A percentile compares a stretch with the other conserved stretches of the same genome.
Evolutionary conservation across 805 yeast genomes (phyloP).

Genomic region (Starmerella bombi): DNA sequence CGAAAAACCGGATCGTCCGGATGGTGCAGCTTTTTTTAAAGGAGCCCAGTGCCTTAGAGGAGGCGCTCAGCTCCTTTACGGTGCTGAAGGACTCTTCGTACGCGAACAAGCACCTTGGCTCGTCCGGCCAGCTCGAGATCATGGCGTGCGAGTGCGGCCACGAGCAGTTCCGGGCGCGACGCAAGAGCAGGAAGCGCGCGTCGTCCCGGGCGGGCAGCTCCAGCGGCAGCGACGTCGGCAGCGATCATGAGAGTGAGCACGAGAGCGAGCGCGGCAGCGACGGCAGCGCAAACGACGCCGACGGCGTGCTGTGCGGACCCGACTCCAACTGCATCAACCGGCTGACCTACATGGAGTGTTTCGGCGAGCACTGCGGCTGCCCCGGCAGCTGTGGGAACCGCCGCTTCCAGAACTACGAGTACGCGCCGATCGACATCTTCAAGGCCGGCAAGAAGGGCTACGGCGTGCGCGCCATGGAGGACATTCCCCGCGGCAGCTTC

Average conservation of each 20-base stretch:
- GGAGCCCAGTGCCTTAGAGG: conserved; percentile 29
- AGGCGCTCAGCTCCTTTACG: conserved; percentile 50
- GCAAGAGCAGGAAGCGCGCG: neutral
- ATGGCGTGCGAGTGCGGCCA: conserved; percentile 87
- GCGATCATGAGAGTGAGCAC: neutral
- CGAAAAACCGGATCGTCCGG: too few species aligned
- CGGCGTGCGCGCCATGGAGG: conserved; percentile 63
- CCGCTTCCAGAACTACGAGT: conserved; percentile 65
- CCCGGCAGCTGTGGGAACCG: conserved; percentile 68
- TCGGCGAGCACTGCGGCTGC: conserved; percentile 54
- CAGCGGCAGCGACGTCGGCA: neutral
- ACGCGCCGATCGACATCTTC: conserved; percentile 68
- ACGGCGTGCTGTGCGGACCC: conserved; percentile 61
- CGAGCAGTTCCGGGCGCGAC: conserved; percentile 20
- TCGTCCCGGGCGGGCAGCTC: neutral
- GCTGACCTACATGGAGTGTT: conserved; percentile 84
- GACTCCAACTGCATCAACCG: conserved; percentile 85
- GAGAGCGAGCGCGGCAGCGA: conserved; percentile 2
- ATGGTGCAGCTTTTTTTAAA: conserved; percentile 17
- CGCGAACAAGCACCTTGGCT: conserved; percentile 47
- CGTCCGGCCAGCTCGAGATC: conserved; percentile 60
- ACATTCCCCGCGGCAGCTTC: conserved; percentile 50
- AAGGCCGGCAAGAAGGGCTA: conserved; percentile 76
- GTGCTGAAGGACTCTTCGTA: conserved; percentile 50
- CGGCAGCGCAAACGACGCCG: conserved; percentile 26